Evolutionary conservation across 345 rosid genomes (phyloP).

Genomic region (Eucalyptus pauciflora): DNA sequence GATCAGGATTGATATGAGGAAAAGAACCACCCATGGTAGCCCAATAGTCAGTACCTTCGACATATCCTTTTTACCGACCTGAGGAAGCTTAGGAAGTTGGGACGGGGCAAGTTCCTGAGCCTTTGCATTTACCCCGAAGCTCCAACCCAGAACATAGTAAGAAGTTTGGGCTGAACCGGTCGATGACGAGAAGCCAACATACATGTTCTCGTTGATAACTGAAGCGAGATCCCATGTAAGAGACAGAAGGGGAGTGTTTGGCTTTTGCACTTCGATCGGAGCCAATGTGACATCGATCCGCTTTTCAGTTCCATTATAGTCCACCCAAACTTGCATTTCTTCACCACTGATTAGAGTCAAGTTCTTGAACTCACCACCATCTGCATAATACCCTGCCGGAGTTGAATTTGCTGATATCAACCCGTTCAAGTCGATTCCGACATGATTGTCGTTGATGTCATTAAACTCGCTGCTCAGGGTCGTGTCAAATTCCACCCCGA

Average conservation of each 20-base stretch:
- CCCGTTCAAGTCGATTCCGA: slow-evolving; percentile 42
- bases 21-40: slow-evolving; percentile 21
- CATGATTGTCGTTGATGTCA: slow-evolving; percentile 33
- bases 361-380: not conserved
- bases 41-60: slow-evolving; percentile 27
- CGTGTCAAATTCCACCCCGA: slow-evolving; percentile 48
- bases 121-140: slow-evolving; percentile 28
- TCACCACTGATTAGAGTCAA: slow-evolving; percentile 22
- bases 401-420: slow-evolving; percentile 11
- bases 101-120: slow-evolving; percentile 26
- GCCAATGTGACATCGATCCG: slow-evolving; percentile 36
- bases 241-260: slow-evolving; percentile 32
- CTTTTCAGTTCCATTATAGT: slow-evolving; percentile 18
- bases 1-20: slow-evolving; percentile 2
- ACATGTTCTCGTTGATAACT: slow-evolving; percentile 18
- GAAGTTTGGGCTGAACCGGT: slow-evolving; percentile 23
- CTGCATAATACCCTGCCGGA: slow-evolving; percentile 18
- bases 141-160: slow-evolving; percentile 58
- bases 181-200: slow-evolving; percentile 69
- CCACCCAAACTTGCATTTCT: slow-evolving; percentile 43
- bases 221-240: slow-evolving; percentile 17
- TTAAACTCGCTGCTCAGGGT: slow-evolving; percentile 10
- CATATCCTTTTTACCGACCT: slow-evolving; percentile 6
- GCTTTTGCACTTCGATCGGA: slow-evolving; percentile 23
- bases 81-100: slow-evolving; percentile 54